Percentiles rank a stretch among this genome's conserved stretches.
These are phyloP conservation scores for Penicillium fimorum DNA, from an alignment of 495 filamentous ascomycete genomes.

Conservation along the genomic window DNA sequence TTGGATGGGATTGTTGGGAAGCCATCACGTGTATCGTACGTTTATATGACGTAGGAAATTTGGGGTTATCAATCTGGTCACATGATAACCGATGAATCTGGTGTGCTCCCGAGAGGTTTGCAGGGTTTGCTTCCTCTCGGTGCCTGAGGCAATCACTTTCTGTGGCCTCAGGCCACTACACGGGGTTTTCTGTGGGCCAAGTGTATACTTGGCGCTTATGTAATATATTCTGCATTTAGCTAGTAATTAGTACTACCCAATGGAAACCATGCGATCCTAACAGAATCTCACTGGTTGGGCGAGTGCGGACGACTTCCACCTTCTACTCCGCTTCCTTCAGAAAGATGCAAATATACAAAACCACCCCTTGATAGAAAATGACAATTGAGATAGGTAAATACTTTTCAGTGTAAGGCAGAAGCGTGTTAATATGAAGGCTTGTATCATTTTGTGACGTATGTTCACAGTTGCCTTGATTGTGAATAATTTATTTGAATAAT, in stretches of 20 bases:
- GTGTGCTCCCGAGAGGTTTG: no score
- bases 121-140: no score
- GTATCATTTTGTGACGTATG: not conserved
- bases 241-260: no score
- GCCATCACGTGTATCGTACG: slow-evolving; percentile 13
- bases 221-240: no score
- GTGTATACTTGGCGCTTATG: no score
- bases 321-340: not conserved
- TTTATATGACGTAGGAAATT: slow-evolving; percentile 20
- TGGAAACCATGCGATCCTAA: no score
- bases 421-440: not conserved
- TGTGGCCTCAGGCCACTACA: no score
- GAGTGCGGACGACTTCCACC: not conserved
- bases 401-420: not conserved
- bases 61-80: slow-evolving; percentile 12
- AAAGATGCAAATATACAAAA: not conserved
- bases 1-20: slow-evolving; percentile 27
- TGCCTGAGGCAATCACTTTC: no score
- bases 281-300: no score
- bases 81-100: slow-evolving; percentile 4
- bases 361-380: not conserved
- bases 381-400: not conserved
- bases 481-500: not conserved
- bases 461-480: not conserved
- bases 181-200: no score